Base-by-base conservation (phyloP, 768 basidiomycete species). In the Trametes cinnabarina region DNA sequence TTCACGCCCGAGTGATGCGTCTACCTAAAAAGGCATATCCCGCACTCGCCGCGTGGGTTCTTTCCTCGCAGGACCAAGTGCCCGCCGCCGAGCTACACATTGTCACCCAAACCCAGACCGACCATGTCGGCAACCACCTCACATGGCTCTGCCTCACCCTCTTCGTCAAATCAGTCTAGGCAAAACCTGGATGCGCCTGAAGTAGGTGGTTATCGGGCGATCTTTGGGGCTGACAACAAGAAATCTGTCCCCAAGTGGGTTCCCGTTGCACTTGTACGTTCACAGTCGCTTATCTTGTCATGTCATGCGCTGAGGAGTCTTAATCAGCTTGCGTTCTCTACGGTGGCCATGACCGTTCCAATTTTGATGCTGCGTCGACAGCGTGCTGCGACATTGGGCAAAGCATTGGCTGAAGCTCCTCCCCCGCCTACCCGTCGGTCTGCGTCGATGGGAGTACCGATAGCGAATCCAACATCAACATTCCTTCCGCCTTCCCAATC, bases 301-400 rank as follows among this genome's bases (percentile, higher is more conserved):
- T 7, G 3, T 50, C 0, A 42, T 20, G 2, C 1, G 2, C 2
- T 30, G 25, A n/a, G 14, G 44, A 20, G 44, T 35, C 2, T 17
- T 20, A 2, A 32, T 7, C 47, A 73, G 72, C 65, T 73, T 2
- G 68, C 65, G 3, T 39, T 74, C 46, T 69, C 72, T 4, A 71
- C 72, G 1, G 69, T 55, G 4, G 72, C 72, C 1, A 63, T 73
- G 19, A 64, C 63, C 4, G 59, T 72, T 9, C 73, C 72, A 3
- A 53, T 72, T 11, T 53, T 71, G 4, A 57, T 72, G 26, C 60
- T 74, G 14, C 66, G 67, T 20, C 62, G 69, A 41, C 70, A 71
- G 10, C 60, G 65, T 22, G 52, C 65, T 8, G 25, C 57, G 8
- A 26, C 54, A 9, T n/a, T 63, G 2, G 47, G 56, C 2, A 51